phyloP scores from a whole-genome alignment of 2,329 filamentous ascomycete genomes.

The Diaporthe ampelina region DNA sequence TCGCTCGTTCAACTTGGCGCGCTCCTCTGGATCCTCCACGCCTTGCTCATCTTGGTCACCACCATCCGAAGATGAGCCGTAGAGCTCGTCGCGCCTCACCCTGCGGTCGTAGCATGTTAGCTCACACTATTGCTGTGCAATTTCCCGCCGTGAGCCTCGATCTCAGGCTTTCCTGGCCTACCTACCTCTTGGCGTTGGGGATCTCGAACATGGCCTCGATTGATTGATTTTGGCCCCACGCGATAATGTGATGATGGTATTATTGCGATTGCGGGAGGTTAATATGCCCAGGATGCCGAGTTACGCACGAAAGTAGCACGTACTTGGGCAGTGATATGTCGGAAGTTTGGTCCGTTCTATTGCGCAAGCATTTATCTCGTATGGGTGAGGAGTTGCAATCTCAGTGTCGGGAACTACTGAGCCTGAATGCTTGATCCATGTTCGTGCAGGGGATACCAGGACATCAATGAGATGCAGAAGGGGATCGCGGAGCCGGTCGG shows the following conservation, averaged over 20 bases:
- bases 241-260: slow-evolving; percentile 6
- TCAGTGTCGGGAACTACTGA: slow-evolving; percentile 12
- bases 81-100: slow-evolving; percentile 69
- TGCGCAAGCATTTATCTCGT: slow-evolving; percentile 16
- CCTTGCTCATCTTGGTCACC: slow-evolving; percentile 49
- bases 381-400: slow-evolving; percentile 15
- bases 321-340: slow-evolving; percentile 19
- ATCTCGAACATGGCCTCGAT: slow-evolving; percentile 62
- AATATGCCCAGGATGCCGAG: not conserved
- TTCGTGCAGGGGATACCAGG: slow-evolving; percentile 18
- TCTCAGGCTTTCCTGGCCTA: not conserved
- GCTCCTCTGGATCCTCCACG: slow-evolving; percentile 54
- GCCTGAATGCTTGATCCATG: slow-evolving; percentile 23
- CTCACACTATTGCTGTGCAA: not conserved
- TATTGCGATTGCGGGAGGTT: slow-evolving; percentile 15
- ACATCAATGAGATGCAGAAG: not conserved
- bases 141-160: not conserved
- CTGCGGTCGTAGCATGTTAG: slow-evolving; percentile 50
- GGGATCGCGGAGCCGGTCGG: slow-evolving; percentile 33
- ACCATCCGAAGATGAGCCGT: slow-evolving; percentile 53
- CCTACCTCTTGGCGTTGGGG: slow-evolving; percentile 66
- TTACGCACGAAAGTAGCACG: not conserved
- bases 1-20: slow-evolving; percentile 61
- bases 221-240: not conserved
- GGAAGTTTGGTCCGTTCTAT: slow-evolving; percentile 30